Base-by-base conservation (phyloP, 345 rosid genomes). In the Odontarrhena argentea region DNA sequence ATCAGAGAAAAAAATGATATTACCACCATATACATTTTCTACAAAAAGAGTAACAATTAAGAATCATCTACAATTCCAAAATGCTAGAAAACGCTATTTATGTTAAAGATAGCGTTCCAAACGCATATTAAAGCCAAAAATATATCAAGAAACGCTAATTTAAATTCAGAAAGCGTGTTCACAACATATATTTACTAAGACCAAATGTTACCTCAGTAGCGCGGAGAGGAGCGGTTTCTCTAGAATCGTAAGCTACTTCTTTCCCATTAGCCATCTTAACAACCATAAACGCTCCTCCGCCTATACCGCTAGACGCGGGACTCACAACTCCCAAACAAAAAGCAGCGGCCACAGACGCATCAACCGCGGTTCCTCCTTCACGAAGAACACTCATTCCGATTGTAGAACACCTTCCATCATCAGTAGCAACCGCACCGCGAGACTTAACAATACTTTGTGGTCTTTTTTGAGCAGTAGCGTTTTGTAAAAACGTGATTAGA, bases 251-350 rank as follows among this genome's bases (percentile, higher is more conserved):
- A 30, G 83, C 76, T 6, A 73, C 70, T 4, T 68, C 61, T 7
- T 65, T 59, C 6, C 83, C 87, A 63, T 24, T 62, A 28, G 77
- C 75, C 9, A 45, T 51, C 55, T 80, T 60, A 28, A 83, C 46
- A 7, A 86, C 24, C 79, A 74, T 79, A 52, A 86, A 86, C 14
- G 81, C 76, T 68, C 89, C 89, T 34, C 92, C 92, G 2, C 92
- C 89, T 8, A 83, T 55, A 51, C 88, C 88, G 44, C 87, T 84
- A 6, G 88, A 82, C 13, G 85, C 82, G 1, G 88, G 71, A 71
- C 80, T 80, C 9, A 84, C 86, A 48, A 87, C 89, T n/a, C 87
- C 93, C 63, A 78, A 67, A 66, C 89, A 87, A 3, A 85, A 60
- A 3, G 85, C 49, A 9, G 84, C 70, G 5, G 86, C 93, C 6